A percentile compares a stretch with the other conserved stretches of the same genome.
Conservation (phyloP, 2,329 filamentous ascomycete species). For the Orbilia oligospora region DNA sequence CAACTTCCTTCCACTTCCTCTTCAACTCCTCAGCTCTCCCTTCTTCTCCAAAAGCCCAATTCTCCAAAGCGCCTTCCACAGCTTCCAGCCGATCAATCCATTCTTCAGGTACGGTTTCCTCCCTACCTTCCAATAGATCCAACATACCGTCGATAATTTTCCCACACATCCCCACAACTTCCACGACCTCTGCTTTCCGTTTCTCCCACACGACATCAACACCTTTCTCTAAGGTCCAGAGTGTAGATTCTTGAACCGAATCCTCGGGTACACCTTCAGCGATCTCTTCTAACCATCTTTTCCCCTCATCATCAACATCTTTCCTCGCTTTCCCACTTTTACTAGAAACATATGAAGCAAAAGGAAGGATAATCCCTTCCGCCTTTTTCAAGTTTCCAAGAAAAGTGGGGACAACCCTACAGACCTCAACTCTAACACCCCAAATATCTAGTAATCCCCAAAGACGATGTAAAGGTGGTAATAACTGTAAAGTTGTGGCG, state of each 20-base stretch:
- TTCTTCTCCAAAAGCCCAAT: slow-evolving; percentile 86
- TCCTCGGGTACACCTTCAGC: slow-evolving; percentile 66
- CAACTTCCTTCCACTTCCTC: slow-evolving; percentile 54
- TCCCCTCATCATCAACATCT: slow-evolving; percentile 61
- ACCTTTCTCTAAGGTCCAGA: slow-evolving; percentile 46
- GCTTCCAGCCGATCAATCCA: slow-evolving; percentile 91
- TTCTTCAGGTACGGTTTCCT: slow-evolving; percentile 84
- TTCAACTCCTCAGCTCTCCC: slow-evolving; percentile 69
- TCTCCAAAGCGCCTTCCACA: slow-evolving; percentile 81
- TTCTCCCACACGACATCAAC: slow-evolving; percentile 65
- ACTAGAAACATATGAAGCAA: background rate
- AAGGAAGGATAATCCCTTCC: slow-evolving; percentile 72
- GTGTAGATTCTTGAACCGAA: slow-evolving; percentile 29
- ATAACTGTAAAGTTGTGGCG: slow-evolving; percentile 87
- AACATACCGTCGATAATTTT: slow-evolving; percentile 85
- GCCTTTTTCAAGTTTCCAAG: slow-evolving; percentile 77
- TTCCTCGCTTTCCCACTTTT: background rate
- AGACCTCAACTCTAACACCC: slow-evolving; percentile 81
- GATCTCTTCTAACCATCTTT: slow-evolving; percentile 62
- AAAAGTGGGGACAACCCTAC: slow-evolving; percentile 80
- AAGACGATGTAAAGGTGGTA: slow-evolving; percentile 84
- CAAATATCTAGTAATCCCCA: slow-evolving; percentile 81
- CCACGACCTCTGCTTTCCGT: slow-evolving; percentile 67
- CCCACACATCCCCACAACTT: slow-evolving; percentile 79
- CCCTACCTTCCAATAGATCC: slow-evolving; percentile 84